Evolutionary conservation across 129 eudicot species (phyloP), one percentile per base, ranked within the genome.

Genomic region (Sambucus nigra): DNA sequence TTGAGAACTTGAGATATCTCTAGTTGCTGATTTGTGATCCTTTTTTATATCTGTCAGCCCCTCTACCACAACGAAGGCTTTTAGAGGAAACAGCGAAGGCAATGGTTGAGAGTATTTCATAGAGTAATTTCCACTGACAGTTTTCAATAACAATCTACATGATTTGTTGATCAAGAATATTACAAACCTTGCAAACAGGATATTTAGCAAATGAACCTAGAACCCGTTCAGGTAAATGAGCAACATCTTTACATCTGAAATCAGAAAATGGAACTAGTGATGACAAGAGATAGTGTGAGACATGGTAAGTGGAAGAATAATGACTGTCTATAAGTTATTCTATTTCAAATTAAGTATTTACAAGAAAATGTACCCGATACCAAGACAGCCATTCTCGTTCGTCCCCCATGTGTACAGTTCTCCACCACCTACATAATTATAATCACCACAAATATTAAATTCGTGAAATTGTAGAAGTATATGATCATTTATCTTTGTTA

Each of bases 321-420:
- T 27, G 0, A 23, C 25, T 18, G 21, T 22, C 21, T 27, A 7
- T 14, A 28, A 32, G 17, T 25, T 25, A 28, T 23, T 27, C 27
- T 6, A 28, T 54, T 44, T 58, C 24, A 19, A 44, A 45, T 29
- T 21, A 51, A 51, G n/a, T n/a, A 10, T 42, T 2, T 15, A 29
- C 39, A 51, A 33, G 60, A 39, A 15, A 45, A 59, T 40, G 56
- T 86, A 91, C 99, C 99, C 95, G 40, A 69, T 82, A 45, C 99
- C 99, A 57, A 91, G 95, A 69, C 99, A 91, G 9, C 99, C 99
- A 57, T 91, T 91, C 68, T 91, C 99, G 60, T 91, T 91, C 27
- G 99, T 71, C 50, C 99, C 99, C 91, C 95, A 91, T 19, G 94
- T 52, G 69, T 82, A 91, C 32, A 91, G 70, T 62, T 91, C 95